phyloP scores from a whole-genome alignment of 2,329 filamentous ascomycete genomes.

The Scedosporium boydii region DNA sequence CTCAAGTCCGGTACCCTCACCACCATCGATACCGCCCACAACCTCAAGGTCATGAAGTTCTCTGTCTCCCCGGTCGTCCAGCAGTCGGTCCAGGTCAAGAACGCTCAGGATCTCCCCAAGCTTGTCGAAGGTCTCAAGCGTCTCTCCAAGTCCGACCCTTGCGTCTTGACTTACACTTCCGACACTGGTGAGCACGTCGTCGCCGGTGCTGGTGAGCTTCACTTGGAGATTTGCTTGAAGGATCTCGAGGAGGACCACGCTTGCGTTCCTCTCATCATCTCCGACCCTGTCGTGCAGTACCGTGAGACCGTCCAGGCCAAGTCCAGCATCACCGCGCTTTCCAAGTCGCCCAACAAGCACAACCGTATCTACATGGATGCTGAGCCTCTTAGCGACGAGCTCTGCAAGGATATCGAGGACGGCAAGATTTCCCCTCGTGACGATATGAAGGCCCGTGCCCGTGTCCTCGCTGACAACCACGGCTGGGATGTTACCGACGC shows the following conservation, averaged over 20 bases:
- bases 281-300: constrained; percentile 96
- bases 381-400: constrained; percentile 83
- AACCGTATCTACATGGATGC: constrained; percentile 98
- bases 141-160: constrained; percentile 99
- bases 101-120: constrained; percentile 99
- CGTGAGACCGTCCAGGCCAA: constrained; percentile 83
- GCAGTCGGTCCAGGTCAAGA: constrained; percentile 99
- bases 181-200: constrained; percentile 98
- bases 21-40: constrained; percentile 95
- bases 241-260: constrained; percentile 99
- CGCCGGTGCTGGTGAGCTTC: constrained; percentile 97
- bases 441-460: constrained; percentile 97
- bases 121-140: constrained; percentile 99
- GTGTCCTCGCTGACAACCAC: constrained; percentile 90
- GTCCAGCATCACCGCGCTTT: constrained; percentile 92
- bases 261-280: constrained; percentile 94
- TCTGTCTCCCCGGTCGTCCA: constrained; percentile 98
- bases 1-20: constrained; percentile 99
- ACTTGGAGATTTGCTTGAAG: constrained; percentile 99
- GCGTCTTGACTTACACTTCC: constrained; percentile 81
- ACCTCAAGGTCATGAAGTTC: constrained; percentile 99
- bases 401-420: constrained; percentile 77
- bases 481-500: constrained; percentile 99
- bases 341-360: constrained; percentile 99
- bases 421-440: constrained; percentile 93